A percentile compares a stretch with the other conserved stretches of the same genome.
These are phyloP conservation scores for Leishmania guyanensis DNA, from an alignment of 208 protist species.

Conservation along the genomic window DNA sequence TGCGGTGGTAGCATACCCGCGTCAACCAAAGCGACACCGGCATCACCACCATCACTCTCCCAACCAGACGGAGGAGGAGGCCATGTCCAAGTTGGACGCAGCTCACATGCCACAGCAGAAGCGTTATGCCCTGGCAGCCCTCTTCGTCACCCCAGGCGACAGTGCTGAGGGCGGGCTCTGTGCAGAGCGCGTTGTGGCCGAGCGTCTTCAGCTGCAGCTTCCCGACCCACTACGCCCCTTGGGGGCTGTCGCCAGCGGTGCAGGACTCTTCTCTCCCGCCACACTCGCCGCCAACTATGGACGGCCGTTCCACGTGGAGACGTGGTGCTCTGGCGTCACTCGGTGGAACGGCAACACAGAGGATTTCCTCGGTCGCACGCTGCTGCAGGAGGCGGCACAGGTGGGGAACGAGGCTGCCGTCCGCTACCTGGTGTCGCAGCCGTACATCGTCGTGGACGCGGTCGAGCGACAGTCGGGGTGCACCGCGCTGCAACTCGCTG, in stretches of 20 bases:
- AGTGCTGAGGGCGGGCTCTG: slow-evolving; percentile 29
- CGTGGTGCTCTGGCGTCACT: slow-evolving; percentile 45
- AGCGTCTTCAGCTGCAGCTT: slow-evolving; percentile 70
- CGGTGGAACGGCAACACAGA: slow-evolving; percentile 76
- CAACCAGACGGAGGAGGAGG: background rate
- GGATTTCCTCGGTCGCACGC: slow-evolving; percentile 76
- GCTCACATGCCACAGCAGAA: slow-evolving; percentile 20
- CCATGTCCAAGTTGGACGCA: background rate
- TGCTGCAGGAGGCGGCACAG: slow-evolving; percentile 72
- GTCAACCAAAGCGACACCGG: background rate
- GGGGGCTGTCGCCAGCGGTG: slow-evolving; percentile 11
- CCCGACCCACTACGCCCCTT: slow-evolving; percentile 13
- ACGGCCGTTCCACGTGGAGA: slow-evolving; percentile 27
- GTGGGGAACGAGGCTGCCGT: slow-evolving; percentile 60
- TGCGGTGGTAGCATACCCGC: slow-evolving; percentile 21
- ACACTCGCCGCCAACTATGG: slow-evolving; percentile 34
- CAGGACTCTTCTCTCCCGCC: slow-evolving; percentile 19
- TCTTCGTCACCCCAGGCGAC: slow-evolving; percentile 68
- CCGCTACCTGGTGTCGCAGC: slow-evolving; percentile 55
- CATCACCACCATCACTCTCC: background rate
- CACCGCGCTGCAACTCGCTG: slow-evolving; percentile 73
- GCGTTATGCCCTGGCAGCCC: slow-evolving; percentile 44
- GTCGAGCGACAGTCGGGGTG: slow-evolving; percentile 46
- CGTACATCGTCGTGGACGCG: slow-evolving; percentile 59
- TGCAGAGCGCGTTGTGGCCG: slow-evolving; percentile 57